phyloP scores from a whole-genome alignment of 1,139 yeast species.

The Pichia sp. region DNA sequence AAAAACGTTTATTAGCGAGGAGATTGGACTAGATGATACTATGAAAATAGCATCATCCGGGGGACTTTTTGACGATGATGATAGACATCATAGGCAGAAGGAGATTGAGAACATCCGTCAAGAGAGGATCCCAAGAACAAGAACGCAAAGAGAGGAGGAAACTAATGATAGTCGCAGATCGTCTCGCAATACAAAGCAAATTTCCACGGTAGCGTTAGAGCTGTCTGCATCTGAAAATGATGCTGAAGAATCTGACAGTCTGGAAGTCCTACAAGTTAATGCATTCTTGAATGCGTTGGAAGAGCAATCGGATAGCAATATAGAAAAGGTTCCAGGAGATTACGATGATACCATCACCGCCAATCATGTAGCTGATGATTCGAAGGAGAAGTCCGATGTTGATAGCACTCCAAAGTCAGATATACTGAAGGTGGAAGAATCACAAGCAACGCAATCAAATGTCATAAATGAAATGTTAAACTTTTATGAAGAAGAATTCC shows the following conservation, averaged over 20 bases:
- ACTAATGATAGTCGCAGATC: background rate
- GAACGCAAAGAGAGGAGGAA: background rate
- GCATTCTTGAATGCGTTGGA: background rate
- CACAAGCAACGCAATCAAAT: slow-evolving; percentile 3
- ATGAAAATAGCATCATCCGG: background rate
- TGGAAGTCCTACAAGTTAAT: background rate
- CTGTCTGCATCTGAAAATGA: slow-evolving; percentile 1
- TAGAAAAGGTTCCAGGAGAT: background rate
- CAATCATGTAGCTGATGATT: background rate
- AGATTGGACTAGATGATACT: background rate
- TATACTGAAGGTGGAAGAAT: background rate
- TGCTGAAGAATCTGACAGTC: background rate
- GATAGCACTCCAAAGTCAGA: background rate
- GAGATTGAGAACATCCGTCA: background rate
- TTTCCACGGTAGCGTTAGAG: background rate
- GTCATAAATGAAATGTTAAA: background rate
- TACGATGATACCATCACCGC: background rate
- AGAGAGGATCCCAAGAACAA: background rate
- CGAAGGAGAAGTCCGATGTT: background rate
- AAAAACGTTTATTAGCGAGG: slow-evolving; percentile 4
- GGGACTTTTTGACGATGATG: slow-evolving; percentile 6
- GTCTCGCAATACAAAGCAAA: background rate
- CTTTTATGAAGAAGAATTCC: slow-evolving; percentile 1
- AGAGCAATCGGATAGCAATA: background rate
- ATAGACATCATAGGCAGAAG: background rate